Conservation (phyloP, 1,139 yeast genomes). For the Nadsonia starkeyi-henricii region DNA sequence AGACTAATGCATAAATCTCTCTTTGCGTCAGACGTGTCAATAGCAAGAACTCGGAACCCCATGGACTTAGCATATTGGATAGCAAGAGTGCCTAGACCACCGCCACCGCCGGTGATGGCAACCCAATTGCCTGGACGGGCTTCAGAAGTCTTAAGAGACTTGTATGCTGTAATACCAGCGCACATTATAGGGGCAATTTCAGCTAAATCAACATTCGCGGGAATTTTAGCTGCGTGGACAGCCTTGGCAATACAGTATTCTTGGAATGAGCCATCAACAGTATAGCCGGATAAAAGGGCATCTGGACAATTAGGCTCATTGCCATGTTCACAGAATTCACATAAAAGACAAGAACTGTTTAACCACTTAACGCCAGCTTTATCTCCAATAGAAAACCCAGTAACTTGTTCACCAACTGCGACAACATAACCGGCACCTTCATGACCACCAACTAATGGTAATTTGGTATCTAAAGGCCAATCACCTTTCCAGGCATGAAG, state of each 20-base stretch:
- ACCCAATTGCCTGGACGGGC: constrained; percentile 66
- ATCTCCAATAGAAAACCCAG: constrained; percentile 51
- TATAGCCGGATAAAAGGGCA: constrained; percentile 64
- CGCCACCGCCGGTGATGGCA: constrained; percentile 71
- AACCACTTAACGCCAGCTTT: constrained; percentile 62
- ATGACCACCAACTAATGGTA: constrained; percentile 65
- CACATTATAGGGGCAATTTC: constrained; percentile 61
- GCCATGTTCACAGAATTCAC: constrained; percentile 59
- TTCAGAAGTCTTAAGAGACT: constrained; percentile 61
- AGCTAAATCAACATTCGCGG: constrained; percentile 58
- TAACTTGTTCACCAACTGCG: constrained; percentile 44
- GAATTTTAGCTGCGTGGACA: constrained; percentile 69
- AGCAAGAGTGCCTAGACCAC: constrained; percentile 74
- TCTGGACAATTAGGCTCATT: constrained; percentile 56
- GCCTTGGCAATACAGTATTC: constrained; percentile 80
- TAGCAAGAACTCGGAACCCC: constrained; percentile 66
- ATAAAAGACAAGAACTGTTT: constrained; percentile 58
- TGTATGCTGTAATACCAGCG: constrained; percentile 78
- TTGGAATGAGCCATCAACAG: constrained; percentile 75
- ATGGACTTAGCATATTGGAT: constrained; percentile 71
- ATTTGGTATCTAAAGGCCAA: constrained; percentile 52
- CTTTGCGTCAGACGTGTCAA: constrained; percentile 64
- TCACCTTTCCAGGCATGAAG: constrained; percentile 65
- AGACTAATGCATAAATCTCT: constrained; percentile 37
- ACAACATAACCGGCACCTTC: constrained; percentile 68